phyloP scores from a whole-genome alignment of 768 basidiomycete species.

The Phylloporus sp. region DNA sequence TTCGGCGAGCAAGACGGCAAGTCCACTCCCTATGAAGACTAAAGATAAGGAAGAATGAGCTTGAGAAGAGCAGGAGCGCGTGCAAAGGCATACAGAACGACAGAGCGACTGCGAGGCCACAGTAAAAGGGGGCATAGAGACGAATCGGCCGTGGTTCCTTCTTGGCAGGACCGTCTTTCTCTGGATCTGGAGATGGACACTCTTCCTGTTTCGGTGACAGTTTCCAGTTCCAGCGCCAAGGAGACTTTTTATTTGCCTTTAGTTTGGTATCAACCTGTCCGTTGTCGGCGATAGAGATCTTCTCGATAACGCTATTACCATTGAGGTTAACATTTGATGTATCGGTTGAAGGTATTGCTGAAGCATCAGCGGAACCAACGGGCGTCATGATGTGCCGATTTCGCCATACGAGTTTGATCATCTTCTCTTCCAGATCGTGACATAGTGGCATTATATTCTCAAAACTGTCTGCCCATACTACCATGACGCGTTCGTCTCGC shows the following conservation, averaged over 20 bases:
- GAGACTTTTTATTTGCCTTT: conserved; percentile 2
- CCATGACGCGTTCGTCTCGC: conserved; percentile 78
- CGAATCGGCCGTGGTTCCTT: conserved; percentile 44
- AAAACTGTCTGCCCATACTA: conserved; percentile 82
- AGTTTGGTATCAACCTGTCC: neutral
- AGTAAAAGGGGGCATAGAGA: conserved; percentile 70
- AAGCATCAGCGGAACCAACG: conserved; percentile 29
- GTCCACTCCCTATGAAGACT: conserved; percentile 72
- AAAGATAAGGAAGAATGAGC: neutral
- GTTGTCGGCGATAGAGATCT: conserved; percentile 20
- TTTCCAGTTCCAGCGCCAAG: conserved; percentile 45
- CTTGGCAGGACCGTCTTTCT: conserved; percentile 44
- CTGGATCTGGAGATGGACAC: conserved; percentile 31
- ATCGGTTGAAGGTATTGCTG: conserved; percentile 42
- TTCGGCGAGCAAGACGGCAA: conserved; percentile 58
- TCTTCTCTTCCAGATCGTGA: conserved; percentile 67
- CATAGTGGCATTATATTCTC: conserved; percentile 72
- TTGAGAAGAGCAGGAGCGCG: conserved; percentile 5
- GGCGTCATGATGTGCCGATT: conserved; percentile 33
- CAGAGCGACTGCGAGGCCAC: conserved; percentile 60
- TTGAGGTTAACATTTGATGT: conserved; percentile 52
- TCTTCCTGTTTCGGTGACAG: conserved; percentile 27
- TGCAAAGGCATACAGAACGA: conserved; percentile 51
- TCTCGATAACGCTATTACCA: conserved; percentile 34
- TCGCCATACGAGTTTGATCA: conserved; percentile 80